Conservation (phyloP, 768 basidiomycete species). For the Nevesoporus exiguus region DNA sequence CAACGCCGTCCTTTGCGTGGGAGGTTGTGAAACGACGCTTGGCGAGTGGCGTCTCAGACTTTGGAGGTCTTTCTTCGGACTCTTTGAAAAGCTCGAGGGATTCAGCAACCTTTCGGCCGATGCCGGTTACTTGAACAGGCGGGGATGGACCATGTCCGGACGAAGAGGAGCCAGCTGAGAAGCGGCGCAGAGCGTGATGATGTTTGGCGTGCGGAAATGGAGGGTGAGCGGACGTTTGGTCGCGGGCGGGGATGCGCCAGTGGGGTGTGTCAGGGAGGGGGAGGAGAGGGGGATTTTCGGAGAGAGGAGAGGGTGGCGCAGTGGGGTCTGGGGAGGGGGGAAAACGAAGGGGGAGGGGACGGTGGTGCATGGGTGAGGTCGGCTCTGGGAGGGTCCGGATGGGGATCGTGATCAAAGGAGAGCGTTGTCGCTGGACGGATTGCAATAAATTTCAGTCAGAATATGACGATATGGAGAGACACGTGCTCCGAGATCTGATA, state of each 20-base stretch:
- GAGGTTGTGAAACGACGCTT: constrained; percentile 34
- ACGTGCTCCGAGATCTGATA: constrained; percentile 31
- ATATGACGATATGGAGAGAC: constrained; percentile 36
- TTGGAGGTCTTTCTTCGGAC: constrained; percentile 42
- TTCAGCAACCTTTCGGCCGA: constrained; percentile 81
- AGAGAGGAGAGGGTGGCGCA: constrained; percentile 1
- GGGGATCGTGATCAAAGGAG: neutral
- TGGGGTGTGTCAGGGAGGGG: constrained; percentile 31
- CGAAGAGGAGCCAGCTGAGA: constrained; percentile 26
- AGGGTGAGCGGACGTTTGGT: constrained; percentile 10
- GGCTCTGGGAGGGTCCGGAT: neutral
- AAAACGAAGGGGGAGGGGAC: neutral
- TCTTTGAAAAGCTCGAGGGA: constrained; percentile 81
- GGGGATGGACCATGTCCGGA: constrained; percentile 4
- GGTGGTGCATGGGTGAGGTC: neutral
- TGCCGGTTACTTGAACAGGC: constrained; percentile 36
- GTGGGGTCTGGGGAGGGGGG: constrained; percentile 4
- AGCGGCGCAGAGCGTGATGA: constrained; percentile 34
- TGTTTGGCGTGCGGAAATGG: constrained; percentile 27
- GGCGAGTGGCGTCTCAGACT: constrained; percentile 23
- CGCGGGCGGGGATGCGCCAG: constrained; percentile 3
- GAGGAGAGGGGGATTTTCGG: constrained; percentile 10
- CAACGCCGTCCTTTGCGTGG: constrained; percentile 50
- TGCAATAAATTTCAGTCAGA: constrained; percentile 12
- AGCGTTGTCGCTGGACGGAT: constrained; percentile 3